Conservation (phyloP, 2,329 filamentous ascomycete species). For the Fusarium continuum region DNA sequence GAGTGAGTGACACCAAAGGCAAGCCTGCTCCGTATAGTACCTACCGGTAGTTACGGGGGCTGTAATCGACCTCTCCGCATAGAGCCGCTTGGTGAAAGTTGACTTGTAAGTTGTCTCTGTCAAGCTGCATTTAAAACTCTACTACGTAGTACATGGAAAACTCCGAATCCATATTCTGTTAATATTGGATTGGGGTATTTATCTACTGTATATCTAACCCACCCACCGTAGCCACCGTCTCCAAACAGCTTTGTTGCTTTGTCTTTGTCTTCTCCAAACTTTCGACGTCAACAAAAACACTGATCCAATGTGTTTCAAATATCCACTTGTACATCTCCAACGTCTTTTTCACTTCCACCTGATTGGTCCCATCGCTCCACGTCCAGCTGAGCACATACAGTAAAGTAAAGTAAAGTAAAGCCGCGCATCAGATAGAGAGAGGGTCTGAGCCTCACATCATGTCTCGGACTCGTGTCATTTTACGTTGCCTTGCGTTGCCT, state of each 20-base stretch:
- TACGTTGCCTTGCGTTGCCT: background rate
- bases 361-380: slow-evolving; percentile 21
- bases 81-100: slow-evolving; percentile 16
- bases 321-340: slow-evolving; percentile 24
- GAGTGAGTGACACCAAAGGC: no score
- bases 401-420: no score
- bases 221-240: no score
- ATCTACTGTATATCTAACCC: no score
- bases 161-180: background rate
- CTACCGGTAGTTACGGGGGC: no score
- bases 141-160: slow-evolving; percentile 9
- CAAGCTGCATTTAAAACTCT: background rate
- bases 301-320: slow-evolving; percentile 19
- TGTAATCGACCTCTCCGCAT: background rate
- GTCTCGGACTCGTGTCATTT: slow-evolving; percentile 32
- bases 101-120: background rate
- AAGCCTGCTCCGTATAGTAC: no score
- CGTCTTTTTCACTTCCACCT: slow-evolving; percentile 2
- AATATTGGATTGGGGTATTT: no score
- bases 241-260: background rate
- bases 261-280: slow-evolving; percentile 4
- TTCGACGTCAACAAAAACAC: slow-evolving; percentile 26
- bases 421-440: slow-evolving; percentile 7
- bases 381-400: slow-evolving; percentile 15
- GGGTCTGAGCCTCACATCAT: slow-evolving; percentile 24